Percentiles rank a stretch among this genome's conserved stretches.
Evolutionary conservation across 139 green algal genomes (phyloP).

Genomic region (Chlorella sp.): DNA sequence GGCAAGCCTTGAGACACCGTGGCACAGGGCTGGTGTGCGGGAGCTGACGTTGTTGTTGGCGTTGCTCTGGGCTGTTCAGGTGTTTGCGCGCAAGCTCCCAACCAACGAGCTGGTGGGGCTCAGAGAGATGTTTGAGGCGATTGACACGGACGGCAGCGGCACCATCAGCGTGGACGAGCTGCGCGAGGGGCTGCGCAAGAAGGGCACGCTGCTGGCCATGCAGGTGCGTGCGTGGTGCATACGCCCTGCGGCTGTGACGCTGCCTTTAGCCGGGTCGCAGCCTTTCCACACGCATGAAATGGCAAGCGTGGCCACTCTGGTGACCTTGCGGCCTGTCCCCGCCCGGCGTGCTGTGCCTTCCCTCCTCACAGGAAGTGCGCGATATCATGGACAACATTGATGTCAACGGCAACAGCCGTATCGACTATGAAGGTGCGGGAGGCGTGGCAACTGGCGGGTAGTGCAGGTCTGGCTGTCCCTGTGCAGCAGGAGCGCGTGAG

Average conservation of each 20-base stretch:
- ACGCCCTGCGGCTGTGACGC: too few species aligned
- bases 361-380: conserved; percentile 39
- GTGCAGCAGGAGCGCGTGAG: too few species aligned
- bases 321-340: too few species aligned
- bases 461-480: too few species aligned
- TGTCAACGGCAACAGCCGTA: conserved; percentile 40
- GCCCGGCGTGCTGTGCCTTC: background rate
- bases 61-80: conserved; percentile 11
- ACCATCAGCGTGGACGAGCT: conserved; percentile 81
- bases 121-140: conserved; percentile 46
- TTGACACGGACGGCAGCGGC: conserved; percentile 53
- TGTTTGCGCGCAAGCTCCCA: conserved; percentile 51
- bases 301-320: too few species aligned
- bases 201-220: conserved; percentile 37
- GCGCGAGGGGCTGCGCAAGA: conserved; percentile 51
- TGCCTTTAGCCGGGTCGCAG: too few species aligned
- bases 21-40: too few species aligned
- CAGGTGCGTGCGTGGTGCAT: too few species aligned
- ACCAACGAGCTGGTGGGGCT: conserved; percentile 51
- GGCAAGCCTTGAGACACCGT: too few species aligned
- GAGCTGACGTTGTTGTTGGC: too few species aligned
- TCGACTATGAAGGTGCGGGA: conserved; percentile 75
- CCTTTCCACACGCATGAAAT: too few species aligned
- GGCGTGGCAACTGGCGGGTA: too few species aligned
- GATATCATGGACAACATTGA: conserved; percentile 51